These are phyloP conservation scores for Lichtheimia ramosa DNA, from an alignment of 371 early-diverging fungal genomes.

Conservation along the genomic window DNA sequence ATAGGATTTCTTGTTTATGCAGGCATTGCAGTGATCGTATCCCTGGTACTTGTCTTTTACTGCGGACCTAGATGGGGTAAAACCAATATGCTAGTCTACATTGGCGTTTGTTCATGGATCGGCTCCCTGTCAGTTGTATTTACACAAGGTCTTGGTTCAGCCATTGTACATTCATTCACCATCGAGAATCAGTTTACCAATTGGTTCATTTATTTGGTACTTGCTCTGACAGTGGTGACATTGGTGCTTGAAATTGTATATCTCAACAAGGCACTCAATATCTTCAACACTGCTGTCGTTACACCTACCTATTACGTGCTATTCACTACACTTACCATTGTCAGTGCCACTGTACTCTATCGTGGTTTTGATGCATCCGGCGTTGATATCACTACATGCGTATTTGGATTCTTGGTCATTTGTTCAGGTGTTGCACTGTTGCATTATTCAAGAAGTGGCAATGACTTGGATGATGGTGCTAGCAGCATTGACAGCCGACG, in stretches of 20 bases:
- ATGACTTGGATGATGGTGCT: constrained; percentile 20
- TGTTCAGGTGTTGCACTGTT: constrained; percentile 56
- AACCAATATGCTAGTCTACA: constrained; percentile 82
- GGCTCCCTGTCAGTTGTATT: constrained; percentile 95
- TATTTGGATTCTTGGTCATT: constrained; percentile 89
- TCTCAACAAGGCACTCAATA: constrained; percentile 93
- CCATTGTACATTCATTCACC: constrained; percentile 84
- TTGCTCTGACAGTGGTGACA: constrained; percentile 72
- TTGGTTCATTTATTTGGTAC: constrained; percentile 85
- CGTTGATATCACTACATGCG: constrained; percentile 79
- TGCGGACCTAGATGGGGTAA: constrained; percentile 87
- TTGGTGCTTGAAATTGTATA: constrained; percentile 91
- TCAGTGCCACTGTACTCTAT: constrained; percentile 86
- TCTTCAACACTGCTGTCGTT: constrained; percentile 90
- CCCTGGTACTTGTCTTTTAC: constrained; percentile 70
- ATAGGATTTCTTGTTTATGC: constrained; percentile 86
- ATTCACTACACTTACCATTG: constrained; percentile 91
- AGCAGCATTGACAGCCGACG: constrained; percentile 21
- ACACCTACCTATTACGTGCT: constrained; percentile 94
- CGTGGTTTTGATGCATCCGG: constrained; percentile 83
- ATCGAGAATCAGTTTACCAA: constrained; percentile 86
- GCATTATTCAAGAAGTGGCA: constrained; percentile 29
- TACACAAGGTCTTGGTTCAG: constrained; percentile 89
- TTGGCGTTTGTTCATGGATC: constrained; percentile 84
- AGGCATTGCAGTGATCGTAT: constrained; percentile 57